Evolutionary conservation across 306 rosid species (phyloP).

Genomic region (Senna siamea): DNA sequence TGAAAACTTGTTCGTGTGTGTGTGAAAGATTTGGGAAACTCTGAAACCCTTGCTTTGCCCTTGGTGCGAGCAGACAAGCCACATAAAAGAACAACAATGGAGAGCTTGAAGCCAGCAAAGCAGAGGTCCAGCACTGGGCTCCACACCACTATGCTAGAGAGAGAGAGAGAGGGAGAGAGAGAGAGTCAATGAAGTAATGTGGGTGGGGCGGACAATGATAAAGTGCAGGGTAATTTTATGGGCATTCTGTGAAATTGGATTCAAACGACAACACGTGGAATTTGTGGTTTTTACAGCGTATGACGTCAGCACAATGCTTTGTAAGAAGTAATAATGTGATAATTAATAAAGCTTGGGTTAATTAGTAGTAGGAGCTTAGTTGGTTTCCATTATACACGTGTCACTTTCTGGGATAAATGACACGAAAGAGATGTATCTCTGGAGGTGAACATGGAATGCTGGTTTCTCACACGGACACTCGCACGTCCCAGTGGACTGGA

Average conservation of each 20-base stretch:
- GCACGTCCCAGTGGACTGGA: not conserved
- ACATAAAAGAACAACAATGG: conserved; percentile 75
- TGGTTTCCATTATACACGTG: conserved; percentile 10
- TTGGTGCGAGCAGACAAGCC: conserved; percentile 52
- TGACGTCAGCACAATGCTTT: not conserved
- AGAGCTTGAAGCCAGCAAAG: conserved; percentile 91
- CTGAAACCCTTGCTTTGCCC: conserved; percentile 26
- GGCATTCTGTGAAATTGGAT: conserved; percentile 45
- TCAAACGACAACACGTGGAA: conserved; percentile 47
- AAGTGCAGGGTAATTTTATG: not conserved
- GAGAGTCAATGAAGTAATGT: conserved; percentile 50
- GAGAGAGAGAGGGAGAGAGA: conserved; percentile 19
- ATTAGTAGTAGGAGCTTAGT: too few species aligned
- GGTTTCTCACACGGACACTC: conserved; percentile 23
- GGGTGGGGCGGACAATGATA: conserved; percentile 28
- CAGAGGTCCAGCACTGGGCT: conserved; percentile 78
- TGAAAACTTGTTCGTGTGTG: conserved; percentile 31
- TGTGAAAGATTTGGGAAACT: conserved; percentile 29
- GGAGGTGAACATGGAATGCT: not conserved
- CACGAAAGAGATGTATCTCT: conserved; percentile 5
- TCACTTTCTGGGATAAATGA: not conserved
- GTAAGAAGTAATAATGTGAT: too few species aligned
- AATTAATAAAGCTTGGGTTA: too few species aligned
- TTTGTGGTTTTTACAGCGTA: not conserved
- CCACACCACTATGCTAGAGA: conserved; percentile 54